Base-by-base conservation (phyloP, 768 basidiomycete genomes). In the Leccinum incarnatum region DNA sequence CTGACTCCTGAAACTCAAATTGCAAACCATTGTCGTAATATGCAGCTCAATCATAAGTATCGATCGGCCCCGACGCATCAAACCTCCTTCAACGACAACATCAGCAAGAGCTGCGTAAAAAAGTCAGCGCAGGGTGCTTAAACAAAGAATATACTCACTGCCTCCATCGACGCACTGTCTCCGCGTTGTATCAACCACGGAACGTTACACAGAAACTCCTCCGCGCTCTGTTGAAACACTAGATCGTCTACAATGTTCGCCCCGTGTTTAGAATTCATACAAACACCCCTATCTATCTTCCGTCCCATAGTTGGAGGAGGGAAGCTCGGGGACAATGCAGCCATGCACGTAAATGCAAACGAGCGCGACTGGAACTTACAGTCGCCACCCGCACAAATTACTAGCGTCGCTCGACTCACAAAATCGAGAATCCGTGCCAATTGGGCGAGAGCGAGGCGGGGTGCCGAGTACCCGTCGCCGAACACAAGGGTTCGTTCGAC, bases 321-420 rank as follows among this genome's bases (percentile, higher is more conserved):
- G 60, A 47, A 2, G 17, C 37, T 37, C 17, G 37, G 37, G 7
- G 15, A 37, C 15, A 37, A 37, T 36, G 65, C 58, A 5, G 21
- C 42, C 49, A 66, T 11, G 8, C 53, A 61, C 2, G 42, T 61
- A 5, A 64, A 67, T 6, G 52, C 52, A 19, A 67, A 67, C 25
- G 59, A 56, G 12, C 48, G 57, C 7, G 62, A 64, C 36, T 64
- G 55, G n/a, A 50, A 67, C 21, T 25, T 45, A 19, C 58, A 67
- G 21, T 53, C 56, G 1, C 62, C 62, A 0, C 52, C 59, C 3
- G 56, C 53, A 48, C 59, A 61, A 2, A 65, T 32, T 32, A 57
- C 0, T 45, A 36, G 42, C 4, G 55, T 59, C 42, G 53, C 54
- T 1, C 49, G 54, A 17, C 62, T 59, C 11, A 62, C 30, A 27